Conservation (phyloP, 2,329 filamentous ascomycete genomes). For the Atkinsonella texensis region DNA sequence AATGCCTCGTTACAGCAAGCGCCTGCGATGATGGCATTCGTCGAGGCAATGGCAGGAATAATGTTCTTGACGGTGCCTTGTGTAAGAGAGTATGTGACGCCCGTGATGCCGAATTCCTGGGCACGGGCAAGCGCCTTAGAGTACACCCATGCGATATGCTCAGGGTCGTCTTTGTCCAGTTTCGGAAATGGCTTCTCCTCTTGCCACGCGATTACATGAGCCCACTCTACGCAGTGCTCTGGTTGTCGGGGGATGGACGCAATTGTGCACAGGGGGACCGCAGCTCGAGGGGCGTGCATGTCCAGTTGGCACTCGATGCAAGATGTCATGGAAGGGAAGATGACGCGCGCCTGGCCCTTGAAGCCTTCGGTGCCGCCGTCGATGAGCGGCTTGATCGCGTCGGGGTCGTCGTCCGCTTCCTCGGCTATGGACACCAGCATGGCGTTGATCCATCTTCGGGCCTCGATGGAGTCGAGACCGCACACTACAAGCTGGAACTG, state of each 20-base stretch:
- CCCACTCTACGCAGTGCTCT: slow-evolving; percentile 98
- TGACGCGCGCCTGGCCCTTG: slow-evolving; percentile 90
- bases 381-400: slow-evolving; percentile 84
- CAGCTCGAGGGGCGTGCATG: slow-evolving; percentile 96
- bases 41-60: slow-evolving; percentile 94
- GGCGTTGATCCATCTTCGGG: slow-evolving; percentile 96
- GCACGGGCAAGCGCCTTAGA: slow-evolving; percentile 72
- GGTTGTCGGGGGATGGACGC: slow-evolving; percentile 94
- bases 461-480: slow-evolving; percentile 92
- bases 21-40: slow-evolving; percentile 92
- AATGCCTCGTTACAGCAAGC: slow-evolving; percentile 94
- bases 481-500: slow-evolving; percentile 92
- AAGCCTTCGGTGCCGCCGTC: slow-evolving; percentile 97
- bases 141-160: slow-evolving; percentile 96
- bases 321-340: slow-evolving; percentile 82
- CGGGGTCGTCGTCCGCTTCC: slow-evolving; percentile 51
- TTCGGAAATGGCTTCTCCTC: slow-evolving; percentile 68
- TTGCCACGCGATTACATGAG: slow-evolving; percentile 96
- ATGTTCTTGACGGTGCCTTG: slow-evolving; percentile 99
- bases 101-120: slow-evolving; percentile 76
- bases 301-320: slow-evolving; percentile 98
- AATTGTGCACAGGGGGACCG: slow-evolving; percentile 90
- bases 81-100: slow-evolving; percentile 89
- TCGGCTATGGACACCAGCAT: slow-evolving; percentile 87
- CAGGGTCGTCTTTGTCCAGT: slow-evolving; percentile 90